Evolutionary conservation across 306 rosid genomes (phyloP), one percentile per base, ranked within the genome.

Genomic region (Begonia fuchsioides): DNA sequence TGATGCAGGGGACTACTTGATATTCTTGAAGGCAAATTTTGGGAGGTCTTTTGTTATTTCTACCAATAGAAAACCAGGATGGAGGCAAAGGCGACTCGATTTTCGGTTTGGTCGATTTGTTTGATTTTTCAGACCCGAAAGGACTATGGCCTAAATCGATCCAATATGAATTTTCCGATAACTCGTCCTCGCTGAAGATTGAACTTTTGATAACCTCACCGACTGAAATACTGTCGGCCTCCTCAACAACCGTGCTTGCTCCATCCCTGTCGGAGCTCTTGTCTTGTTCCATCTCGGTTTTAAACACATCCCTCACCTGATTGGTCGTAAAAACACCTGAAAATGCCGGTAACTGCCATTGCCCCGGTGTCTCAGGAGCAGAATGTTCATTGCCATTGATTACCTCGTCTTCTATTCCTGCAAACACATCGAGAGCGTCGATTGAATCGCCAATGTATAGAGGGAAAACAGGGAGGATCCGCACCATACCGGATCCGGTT

Each of bases 141-240:
- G 98, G 95, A 63, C 98, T 90, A 62, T 85, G 95, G 61, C 98
- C 95, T 79, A 85, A 71, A 75, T 85, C 98, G 68, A 90, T 90
- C 95, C 95, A 90, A 71, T 47, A 75, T 1, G 98, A 85, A 58
- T 85, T 79, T 54, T 85, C 82, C n/a, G n/a, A n/a, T n/a, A n/a
- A n/a, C n/a, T n/a, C n/a, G n/a, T n/a, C n/a, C n/a, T n/a, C n/a
- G n/a, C n/a, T n/a, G n/a, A n/a, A n/a, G n/a, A n/a, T n/a, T n/a
- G n/a, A n/a, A n/a, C n/a, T n/a, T n/a, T n/a, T n/a, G n/a, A n/a
- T n/a, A n/a, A n/a, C n/a, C n/a, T n/a, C n/a, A n/a, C n/a, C n/a
- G n/a, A n/a, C n/a, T 14, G 95, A 90, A 57, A 90, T 50, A 69
- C 83, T 85, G 60, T 85, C 94, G 2, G 74, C 77, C 58, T 90